Evolutionary conservation across 495 filamentous ascomycete genomes (phyloP), one percentile per base, ranked within the genome.

Genomic region (Delitschia confertaspora): DNA sequence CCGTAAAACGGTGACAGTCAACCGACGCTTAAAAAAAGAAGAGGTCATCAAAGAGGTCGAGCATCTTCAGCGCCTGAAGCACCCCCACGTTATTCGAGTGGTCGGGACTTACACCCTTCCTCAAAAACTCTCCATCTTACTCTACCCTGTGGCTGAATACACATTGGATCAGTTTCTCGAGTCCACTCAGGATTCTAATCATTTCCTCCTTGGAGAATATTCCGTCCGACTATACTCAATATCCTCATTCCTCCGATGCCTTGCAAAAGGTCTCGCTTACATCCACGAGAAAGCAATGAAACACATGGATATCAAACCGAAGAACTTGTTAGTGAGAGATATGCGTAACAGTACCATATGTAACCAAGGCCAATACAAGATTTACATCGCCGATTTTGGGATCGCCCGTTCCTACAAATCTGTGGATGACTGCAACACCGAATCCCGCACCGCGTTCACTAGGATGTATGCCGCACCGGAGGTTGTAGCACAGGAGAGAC

Each of bases 321-420:
- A 42, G 16, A 51, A 51, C 33, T 8, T 51, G 11, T 38, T 51
- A 11, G 36, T 51, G n/a, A 33, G 36, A 2, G 8, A 38, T 10
- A 20, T 42, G 11, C 20, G 27, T 20, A 27, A 20, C n/a, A 42
- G n/a, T 20, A 27, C 30, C 22, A 36, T 34, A 9, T n/a, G n/a
- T 25, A 22, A 6, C 4, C 20, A 31, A 14, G 36, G 26, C 6
- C 16, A 13, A 21, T 55, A 40, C 41, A 51, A 43, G 24, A 26
- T 56, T 3, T 56, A 56, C 42, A 35, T 56, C 11, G 52, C 52
- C 8, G 52, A 56, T 31, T 56, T 56, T 33, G 47, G 47, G 1
- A 56, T 56, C 22, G 42, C 52, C 10, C 42, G 52, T n/a, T 22
- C 47, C 2, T 56, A 56, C 32, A 10, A 13, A 6, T 51, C 47